Evolutionary conservation across 805 yeast genomes (phyloP).

Genomic region (Metschnikowia reukaufii): DNA sequence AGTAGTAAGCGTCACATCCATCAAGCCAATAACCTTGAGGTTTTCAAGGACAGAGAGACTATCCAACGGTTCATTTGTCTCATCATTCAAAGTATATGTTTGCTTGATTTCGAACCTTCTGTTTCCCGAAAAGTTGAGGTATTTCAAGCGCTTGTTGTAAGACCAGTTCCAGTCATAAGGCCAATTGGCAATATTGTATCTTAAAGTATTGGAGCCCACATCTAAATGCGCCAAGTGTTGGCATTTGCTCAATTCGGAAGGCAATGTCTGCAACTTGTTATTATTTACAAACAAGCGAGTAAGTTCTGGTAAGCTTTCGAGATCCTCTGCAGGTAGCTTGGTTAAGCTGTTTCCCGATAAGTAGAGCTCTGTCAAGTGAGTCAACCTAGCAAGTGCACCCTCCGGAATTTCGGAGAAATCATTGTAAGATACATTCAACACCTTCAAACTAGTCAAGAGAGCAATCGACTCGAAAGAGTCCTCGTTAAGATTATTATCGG

Average conservation of each 20-base stretch:
- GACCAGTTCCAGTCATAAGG: conserved; percentile 99
- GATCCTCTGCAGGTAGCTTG: conserved; percentile 82
- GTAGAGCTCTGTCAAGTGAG: conserved; percentile 60
- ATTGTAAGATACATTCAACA: conserved; percentile 80
- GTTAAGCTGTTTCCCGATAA: conserved; percentile 81
- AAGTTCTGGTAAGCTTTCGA: conserved; percentile 59
- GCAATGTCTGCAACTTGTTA: conserved; percentile 81
- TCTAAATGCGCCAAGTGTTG: conserved; percentile 68
- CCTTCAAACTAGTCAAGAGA: conserved; percentile 53
- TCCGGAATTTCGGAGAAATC: conserved; percentile 77
- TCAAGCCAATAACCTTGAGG: conserved; percentile 74
- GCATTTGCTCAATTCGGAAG: conserved; percentile 81
- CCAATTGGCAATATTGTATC: conserved; percentile 90
- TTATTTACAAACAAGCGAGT: conserved; percentile 71
- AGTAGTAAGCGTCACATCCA: conserved; percentile 93
- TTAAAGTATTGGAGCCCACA: conserved; percentile 85
- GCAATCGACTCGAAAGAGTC: conserved; percentile 70
- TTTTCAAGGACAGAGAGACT: conserved; percentile 61
- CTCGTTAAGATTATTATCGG: conserved; percentile 83
- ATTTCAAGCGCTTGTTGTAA: conserved; percentile 70
- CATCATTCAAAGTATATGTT: conserved; percentile 53
- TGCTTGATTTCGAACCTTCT: conserved; percentile 86
- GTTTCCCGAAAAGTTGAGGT: conserved; percentile 89
- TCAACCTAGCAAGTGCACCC: conserved; percentile 62
- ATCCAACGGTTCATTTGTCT: conserved; percentile 64